Conservation (phyloP, 257 asterid species). For the Fraxinus cuspidata region DNA sequence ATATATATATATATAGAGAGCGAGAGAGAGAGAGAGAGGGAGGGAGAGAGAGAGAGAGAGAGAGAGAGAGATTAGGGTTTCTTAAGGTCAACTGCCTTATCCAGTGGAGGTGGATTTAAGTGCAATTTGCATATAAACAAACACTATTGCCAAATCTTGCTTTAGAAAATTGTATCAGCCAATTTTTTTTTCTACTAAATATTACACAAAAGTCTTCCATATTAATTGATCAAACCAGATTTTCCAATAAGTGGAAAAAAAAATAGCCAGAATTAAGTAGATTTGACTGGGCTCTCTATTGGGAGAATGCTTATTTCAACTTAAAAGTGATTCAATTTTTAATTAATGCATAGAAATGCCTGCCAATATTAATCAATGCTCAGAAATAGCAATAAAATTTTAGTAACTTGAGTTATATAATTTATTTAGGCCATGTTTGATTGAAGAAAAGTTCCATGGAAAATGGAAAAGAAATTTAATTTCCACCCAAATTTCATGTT, state of each 20-base stretch:
- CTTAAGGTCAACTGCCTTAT: slow-evolving; percentile 13
- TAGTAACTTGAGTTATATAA: fast-evolving
- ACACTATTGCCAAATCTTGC: slow-evolving; percentile 16
- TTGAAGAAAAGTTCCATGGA: too few species aligned
- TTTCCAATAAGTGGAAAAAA: background rate
- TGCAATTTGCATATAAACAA: slow-evolving; percentile 31
- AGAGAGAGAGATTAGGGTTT: too few species aligned
- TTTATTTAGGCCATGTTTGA: too few species aligned
- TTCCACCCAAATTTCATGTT: too few species aligned
- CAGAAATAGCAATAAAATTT: too few species aligned
- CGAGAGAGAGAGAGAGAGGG: too few species aligned
- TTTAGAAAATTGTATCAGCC: background rate
- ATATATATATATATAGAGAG: too few species aligned
- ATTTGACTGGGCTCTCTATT: background rate
- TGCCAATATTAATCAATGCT: too few species aligned
- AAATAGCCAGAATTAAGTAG: background rate
- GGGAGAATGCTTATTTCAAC: background rate
- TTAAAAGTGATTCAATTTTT: too few species aligned
- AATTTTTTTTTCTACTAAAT: background rate
- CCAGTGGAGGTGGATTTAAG: background rate
- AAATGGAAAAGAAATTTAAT: too few species aligned
- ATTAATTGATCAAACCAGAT: background rate
- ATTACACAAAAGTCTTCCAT: background rate
- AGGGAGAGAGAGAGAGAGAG: too few species aligned
- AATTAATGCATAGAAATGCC: too few species aligned